Evolutionary conservation across 805 yeast genomes (phyloP).

Genomic region (Metschnikowia koreensis): DNA sequence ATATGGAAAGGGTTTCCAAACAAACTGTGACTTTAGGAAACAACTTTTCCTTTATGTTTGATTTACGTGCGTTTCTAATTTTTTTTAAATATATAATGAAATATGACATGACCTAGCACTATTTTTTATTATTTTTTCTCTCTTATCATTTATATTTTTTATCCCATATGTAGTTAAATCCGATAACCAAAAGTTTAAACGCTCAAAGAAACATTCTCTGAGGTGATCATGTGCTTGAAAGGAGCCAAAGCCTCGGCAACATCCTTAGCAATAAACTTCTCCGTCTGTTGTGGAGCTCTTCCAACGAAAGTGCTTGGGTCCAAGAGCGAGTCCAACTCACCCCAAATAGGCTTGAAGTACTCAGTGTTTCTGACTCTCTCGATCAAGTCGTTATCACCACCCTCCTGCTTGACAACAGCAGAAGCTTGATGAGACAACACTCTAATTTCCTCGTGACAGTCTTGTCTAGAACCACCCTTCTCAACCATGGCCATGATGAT

Average conservation of each 20-base stretch:
- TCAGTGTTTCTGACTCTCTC: slow-evolving; percentile 75
- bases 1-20: neutral
- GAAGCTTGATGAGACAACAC: slow-evolving; percentile 97
- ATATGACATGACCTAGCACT: neutral
- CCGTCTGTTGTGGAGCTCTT: slow-evolving; percentile 97
- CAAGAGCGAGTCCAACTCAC: slow-evolving; percentile 72
- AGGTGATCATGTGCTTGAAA: slow-evolving; percentile 55
- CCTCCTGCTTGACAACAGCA: slow-evolving; percentile 94
- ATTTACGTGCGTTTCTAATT: neutral
- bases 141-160: neutral
- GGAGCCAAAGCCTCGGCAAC: slow-evolving; percentile 81
- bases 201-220: slow-evolving; percentile 71
- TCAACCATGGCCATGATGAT: slow-evolving; percentile 99
- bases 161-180: neutral
- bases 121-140: neutral
- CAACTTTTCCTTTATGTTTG: neutral
- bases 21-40: neutral
- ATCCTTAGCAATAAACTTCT: slow-evolving; percentile 81
- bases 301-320: slow-evolving; percentile 96
- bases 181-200: slow-evolving; percentile 49
- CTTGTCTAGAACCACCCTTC: slow-evolving; percentile 96
- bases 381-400: slow-evolving; percentile 96
- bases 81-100: neutral
- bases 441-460: slow-evolving; percentile 95
- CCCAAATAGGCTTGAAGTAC: slow-evolving; percentile 88